Evolutionary conservation across 2,329 filamentous ascomycete genomes (phyloP).

Genomic region (Graphiopsis chlorocephala): DNA sequence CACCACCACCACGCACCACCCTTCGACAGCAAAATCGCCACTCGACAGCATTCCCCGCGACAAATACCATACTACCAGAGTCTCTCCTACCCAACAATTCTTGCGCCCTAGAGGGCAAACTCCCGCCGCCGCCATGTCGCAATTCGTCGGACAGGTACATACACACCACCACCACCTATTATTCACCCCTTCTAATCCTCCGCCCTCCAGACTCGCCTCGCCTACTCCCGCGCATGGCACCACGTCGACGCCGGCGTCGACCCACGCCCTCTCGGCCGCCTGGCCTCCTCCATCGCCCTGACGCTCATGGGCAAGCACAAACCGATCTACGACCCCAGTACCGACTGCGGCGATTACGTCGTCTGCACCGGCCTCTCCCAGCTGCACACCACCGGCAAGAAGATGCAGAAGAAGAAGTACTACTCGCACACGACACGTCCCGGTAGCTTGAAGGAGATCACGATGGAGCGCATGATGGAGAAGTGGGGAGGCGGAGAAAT

Average conservation of each 20-base stretch:
- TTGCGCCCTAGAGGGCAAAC: conserved; percentile 13
- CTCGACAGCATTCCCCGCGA: neutral
- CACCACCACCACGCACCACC: neutral
- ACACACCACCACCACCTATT: neutral
- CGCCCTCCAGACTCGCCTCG: conserved; percentile 75
- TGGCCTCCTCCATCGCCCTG: conserved; percentile 82
- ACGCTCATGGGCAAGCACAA: conserved; percentile 99
- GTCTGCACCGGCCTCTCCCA: conserved; percentile 88
- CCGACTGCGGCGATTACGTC: conserved; percentile 98
- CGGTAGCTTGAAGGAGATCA: conserved; percentile 80
- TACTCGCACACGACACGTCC: conserved; percentile 91
- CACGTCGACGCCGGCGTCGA: conserved; percentile 70
- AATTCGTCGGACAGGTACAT: conserved; percentile 15
- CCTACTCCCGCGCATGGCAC: conserved; percentile 96
- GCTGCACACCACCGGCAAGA: conserved; percentile 84
- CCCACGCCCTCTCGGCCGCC: conserved; percentile 77
- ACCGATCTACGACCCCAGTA: conserved; percentile 94
- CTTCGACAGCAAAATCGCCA: neutral
- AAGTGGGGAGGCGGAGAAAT: conserved; percentile 94
- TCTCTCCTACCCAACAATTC: neutral
- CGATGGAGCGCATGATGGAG: conserved; percentile 90
- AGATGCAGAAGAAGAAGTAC: conserved; percentile 91
- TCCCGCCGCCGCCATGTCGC: conserved; percentile 7
- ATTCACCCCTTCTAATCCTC: conserved; percentile 5
- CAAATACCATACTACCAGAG: neutral